These are phyloP conservation scores for Canavalia gladiata DNA, from an alignment of 306 rosid species.

Conservation along the genomic window DNA sequence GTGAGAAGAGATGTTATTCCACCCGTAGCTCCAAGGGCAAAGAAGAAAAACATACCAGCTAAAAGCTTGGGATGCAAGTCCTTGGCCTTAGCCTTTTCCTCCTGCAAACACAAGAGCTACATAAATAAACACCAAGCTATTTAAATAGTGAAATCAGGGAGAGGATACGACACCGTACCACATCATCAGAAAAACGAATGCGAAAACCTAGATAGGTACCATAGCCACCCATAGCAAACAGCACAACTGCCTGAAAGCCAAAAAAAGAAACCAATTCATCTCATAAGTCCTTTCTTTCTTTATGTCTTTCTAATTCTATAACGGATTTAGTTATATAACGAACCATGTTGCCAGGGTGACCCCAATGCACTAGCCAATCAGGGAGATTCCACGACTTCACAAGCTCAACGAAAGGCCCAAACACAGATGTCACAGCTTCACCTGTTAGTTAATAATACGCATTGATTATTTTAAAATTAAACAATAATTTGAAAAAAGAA, in stretches of 20 bases:
- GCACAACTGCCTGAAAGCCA: constrained; percentile 82
- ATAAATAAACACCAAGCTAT: neutral
- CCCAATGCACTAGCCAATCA: constrained; percentile 96
- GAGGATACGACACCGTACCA: constrained; percentile 54
- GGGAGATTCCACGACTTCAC: constrained; percentile 76
- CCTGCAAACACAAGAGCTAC: constrained; percentile 52
- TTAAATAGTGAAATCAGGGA: neutral
- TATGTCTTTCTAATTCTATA: too few relatives aligned
- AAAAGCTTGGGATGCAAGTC: constrained; percentile 96
- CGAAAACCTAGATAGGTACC: constrained; percentile 92
- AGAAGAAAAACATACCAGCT: constrained; percentile 95
- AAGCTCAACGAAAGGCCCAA: constrained; percentile 82
- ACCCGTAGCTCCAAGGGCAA: constrained; percentile 94
- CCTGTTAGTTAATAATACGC: constrained; percentile 51
- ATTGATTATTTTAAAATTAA: neutral
- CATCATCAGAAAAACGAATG: constrained; percentile 76
- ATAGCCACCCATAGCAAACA: constrained; percentile 97
- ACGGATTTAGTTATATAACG: neutral
- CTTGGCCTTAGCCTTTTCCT: constrained; percentile 90
- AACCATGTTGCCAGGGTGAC: constrained; percentile 96
- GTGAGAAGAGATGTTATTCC: constrained; percentile 90
- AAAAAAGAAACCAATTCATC: neutral
- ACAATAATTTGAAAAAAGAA: neutral
- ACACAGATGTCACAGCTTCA: constrained; percentile 63
- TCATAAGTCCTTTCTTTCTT: neutral